Evolutionary conservation across 768 basidiomycete genomes (phyloP).

Genomic region (Piloderma croceum): DNA sequence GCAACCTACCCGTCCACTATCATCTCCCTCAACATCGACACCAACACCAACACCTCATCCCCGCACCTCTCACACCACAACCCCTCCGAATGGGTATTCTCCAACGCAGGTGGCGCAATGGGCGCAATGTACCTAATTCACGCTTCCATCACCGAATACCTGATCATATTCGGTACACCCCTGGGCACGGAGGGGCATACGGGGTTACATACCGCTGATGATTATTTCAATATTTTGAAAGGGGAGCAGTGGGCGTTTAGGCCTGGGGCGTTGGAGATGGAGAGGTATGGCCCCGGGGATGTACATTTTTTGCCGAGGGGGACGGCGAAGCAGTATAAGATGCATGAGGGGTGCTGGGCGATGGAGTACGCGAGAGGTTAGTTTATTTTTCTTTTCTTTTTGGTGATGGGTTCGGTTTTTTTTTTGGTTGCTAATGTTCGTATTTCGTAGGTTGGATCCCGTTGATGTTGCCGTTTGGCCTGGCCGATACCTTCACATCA

Average conservation of each 20-base stretch:
- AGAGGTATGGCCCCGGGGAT: conserved; percentile 57
- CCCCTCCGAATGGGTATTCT: conserved; percentile 69
- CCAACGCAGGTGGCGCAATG: conserved; percentile 78
- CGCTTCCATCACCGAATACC: conserved; percentile 71
- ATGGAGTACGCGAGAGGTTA: conserved; percentile 66
- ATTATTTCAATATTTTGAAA: conserved; percentile 72
- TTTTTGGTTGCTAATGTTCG: background rate
- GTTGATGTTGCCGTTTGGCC: conserved; percentile 68
- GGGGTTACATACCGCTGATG: conserved; percentile 71
- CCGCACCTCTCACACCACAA: conserved; percentile 34
- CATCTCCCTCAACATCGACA: conserved; percentile 14
- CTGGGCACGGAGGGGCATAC: conserved; percentile 75
- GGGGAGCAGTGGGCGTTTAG: conserved; percentile 71
- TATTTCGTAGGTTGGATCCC: conserved; percentile 64
- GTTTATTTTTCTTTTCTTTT: conserved; percentile 9
- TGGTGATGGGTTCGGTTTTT: background rate
- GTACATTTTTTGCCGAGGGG: conserved; percentile 61
- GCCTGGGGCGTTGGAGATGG: conserved; percentile 56
- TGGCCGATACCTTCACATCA: conserved; percentile 59
- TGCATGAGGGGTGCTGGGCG: conserved; percentile 71
- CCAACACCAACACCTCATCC: background rate
- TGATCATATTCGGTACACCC: conserved; percentile 70
- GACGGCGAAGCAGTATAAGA: conserved; percentile 69
- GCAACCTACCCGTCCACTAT: conserved; percentile 41
- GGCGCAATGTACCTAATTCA: conserved; percentile 77